These are phyloP conservation scores for Uronychia binucleata DNA, from an alignment of 73 alveolate genomes.

Conservation along the genomic window DNA sequence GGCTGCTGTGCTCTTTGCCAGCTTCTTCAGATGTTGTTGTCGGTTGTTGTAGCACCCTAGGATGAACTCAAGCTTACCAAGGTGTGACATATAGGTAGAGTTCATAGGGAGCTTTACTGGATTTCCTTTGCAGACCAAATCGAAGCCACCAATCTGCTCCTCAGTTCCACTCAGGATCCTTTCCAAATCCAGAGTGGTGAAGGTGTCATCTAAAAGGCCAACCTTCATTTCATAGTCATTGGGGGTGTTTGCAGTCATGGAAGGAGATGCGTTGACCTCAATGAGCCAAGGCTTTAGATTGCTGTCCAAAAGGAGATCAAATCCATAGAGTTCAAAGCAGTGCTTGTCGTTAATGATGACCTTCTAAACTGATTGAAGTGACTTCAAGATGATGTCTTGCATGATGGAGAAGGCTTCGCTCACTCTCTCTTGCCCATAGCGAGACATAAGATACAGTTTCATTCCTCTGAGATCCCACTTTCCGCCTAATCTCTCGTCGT, in stretches of 20 bases:
- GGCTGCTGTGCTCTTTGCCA: slow-evolving; percentile 96
- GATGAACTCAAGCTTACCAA: slow-evolving; percentile 53
- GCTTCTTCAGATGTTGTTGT: slow-evolving; percentile 88
- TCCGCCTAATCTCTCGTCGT: slow-evolving; percentile 97
- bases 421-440: slow-evolving; percentile 94
- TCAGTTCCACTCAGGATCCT: slow-evolving; percentile 98
- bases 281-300: slow-evolving; percentile 99
- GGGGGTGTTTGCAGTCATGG: slow-evolving; percentile 98
- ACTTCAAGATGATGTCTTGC: slow-evolving; percentile 83
- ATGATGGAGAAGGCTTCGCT: slow-evolving; percentile 91
- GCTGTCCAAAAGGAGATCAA: slow-evolving; percentile 97
- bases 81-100: slow-evolving; percentile 88
- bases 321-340: slow-evolving; percentile 98
- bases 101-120: slow-evolving; percentile 88
- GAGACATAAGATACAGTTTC: slow-evolving; percentile 92
- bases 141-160: slow-evolving; percentile 99
- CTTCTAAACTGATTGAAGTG: slow-evolving; percentile 91
- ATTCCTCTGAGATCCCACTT: slow-evolving; percentile 96
- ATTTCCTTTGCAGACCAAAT: slow-evolving; percentile 93
- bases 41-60: slow-evolving; percentile 89
- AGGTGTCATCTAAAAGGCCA: slow-evolving; percentile 97
- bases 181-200: slow-evolving; percentile 92
- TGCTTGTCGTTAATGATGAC: slow-evolving; percentile 99
- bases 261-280: slow-evolving; percentile 98
- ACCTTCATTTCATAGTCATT: slow-evolving; percentile 96